phyloP scores from a whole-genome alignment of 2,329 filamentous ascomycete species.

The Thielaviopsis euricoi region DNA sequence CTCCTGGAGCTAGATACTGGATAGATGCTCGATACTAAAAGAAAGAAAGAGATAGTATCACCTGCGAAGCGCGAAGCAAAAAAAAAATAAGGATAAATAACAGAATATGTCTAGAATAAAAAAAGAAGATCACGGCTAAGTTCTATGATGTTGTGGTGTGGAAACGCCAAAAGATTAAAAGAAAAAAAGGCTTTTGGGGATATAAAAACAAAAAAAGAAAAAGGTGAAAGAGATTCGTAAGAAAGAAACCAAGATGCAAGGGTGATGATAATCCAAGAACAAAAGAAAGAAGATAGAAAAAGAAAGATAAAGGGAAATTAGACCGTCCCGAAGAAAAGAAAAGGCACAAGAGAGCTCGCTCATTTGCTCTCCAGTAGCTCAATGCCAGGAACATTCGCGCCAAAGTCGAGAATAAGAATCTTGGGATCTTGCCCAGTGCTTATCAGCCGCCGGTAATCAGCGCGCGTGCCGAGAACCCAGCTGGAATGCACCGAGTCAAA shows the following conservation, averaged over 20 bases:
- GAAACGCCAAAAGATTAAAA: neutral
- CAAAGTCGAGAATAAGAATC: constrained; percentile 89
- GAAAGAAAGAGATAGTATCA: too few relatives aligned
- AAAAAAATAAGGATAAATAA: neutral
- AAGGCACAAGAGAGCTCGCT: neutral
- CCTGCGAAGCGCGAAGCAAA: neutral
- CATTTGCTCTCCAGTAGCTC: constrained; percentile 35
- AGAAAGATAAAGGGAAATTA: neutral
- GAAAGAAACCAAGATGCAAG: neutral
- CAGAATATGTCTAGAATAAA: too few relatives aligned
- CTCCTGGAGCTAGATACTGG: too few relatives aligned
- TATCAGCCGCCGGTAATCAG: constrained; percentile 85
- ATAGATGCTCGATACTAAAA: too few relatives aligned
- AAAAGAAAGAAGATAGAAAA: neutral
- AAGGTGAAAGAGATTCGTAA: too few relatives aligned
- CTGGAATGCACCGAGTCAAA: constrained; percentile 92
- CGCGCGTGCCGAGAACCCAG: constrained; percentile 94
- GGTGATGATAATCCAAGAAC: neutral
- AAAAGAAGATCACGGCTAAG: neutral
- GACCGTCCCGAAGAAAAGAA: neutral
- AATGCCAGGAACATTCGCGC: constrained; percentile 39
- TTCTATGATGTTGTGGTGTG: neutral
- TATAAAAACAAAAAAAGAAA: neutral
- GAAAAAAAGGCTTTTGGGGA: constrained; percentile 1
- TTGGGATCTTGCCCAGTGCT: constrained; percentile 89